Base-by-base conservation (phyloP, 768 basidiomycete species). In the Tricholoma bakamatsutake region DNA sequence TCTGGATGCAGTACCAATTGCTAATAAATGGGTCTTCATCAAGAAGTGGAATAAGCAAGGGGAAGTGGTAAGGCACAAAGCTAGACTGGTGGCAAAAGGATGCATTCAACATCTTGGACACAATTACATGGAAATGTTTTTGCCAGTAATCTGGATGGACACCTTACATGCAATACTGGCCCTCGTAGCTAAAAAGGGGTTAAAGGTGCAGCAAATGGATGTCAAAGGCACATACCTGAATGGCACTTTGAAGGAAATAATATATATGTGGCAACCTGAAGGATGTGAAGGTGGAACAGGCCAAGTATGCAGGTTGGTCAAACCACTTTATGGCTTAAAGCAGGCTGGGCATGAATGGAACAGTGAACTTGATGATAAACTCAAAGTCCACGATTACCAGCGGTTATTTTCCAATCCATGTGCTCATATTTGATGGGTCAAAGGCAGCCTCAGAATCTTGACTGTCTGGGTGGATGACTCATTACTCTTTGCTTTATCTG, bases 21-120 rank as follows among this genome's bases (percentile, higher is more conserved):
- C 35, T 37, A 37, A 37, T 11, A 37, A 13, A 37, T 37, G 35
- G 35, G 35, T 69, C 11, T 74, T n/a, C n/a, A n/a, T 69, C 57
- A 42, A 55, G 12, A 77, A 77, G 55, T 42, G 50, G 15, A 65
- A 74, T 53, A 57, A 56, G 2, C 28, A 60, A 5, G 72, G 75
- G 12, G 58, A 55, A 0, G 48, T 73, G 40, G 52, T 55, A 1
- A 52, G 61, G n/a, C n/a, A n/a, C n/a, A n/a, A n/a, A n/a, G n/a
- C n/a, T n/a, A n/a, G n/a, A n/a, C n/a, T n/a, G n/a, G n/a, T n/a
- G n/a, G n/a, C n/a, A n/a, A n/a, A n/a, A n/a, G n/a, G n/a, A n/a
- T n/a, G n/a, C n/a, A n/a, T n/a, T n/a, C n/a, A n/a, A n/a, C n/a
- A n/a, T n/a, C n/a, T n/a, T n/a, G n/a, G n/a, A n/a, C n/a, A n/a